These are phyloP conservation scores for Scleroderma bovista DNA, from an alignment of 768 basidiomycete genomes.

Conservation along the genomic window DNA sequence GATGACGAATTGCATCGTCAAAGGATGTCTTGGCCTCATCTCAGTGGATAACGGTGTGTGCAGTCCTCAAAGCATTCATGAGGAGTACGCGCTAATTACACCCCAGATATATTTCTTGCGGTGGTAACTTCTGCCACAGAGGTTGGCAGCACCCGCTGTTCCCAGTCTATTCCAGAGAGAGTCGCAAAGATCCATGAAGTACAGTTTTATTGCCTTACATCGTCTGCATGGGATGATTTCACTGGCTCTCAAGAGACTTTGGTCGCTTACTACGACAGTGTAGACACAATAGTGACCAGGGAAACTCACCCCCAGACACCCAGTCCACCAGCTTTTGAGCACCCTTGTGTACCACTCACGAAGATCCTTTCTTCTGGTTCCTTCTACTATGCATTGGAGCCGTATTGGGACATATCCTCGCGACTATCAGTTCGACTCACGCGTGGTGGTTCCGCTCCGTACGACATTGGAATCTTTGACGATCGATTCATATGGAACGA, in stretches of 20 bases:
- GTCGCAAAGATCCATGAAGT: conserved; percentile 86
- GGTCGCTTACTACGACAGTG: conserved; percentile 46
- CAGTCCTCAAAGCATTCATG: conserved; percentile 1
- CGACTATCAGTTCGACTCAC: conserved; percentile 67
- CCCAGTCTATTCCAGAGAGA: conserved; percentile 51
- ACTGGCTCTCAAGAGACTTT: conserved; percentile 46
- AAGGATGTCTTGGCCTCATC: conserved; percentile 83
- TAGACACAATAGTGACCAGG: conserved; percentile 40
- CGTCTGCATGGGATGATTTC: conserved; percentile 79
- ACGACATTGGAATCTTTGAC: conserved; percentile 63
- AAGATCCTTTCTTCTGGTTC: conserved; percentile 89
- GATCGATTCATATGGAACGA: conserved; percentile 95
- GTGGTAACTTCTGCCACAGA: conserved; percentile 73
- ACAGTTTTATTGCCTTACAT: conserved; percentile 82
- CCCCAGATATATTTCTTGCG: conserved; percentile 77
- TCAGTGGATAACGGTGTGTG: conserved; percentile 61
- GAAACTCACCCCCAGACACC: conserved; percentile 41
- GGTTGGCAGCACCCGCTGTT: conserved; percentile 65
- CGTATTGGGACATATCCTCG: conserved; percentile 87
- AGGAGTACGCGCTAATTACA: conserved; percentile 4
- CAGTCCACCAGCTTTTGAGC: conserved; percentile 62
- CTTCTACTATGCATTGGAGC: conserved; percentile 86
- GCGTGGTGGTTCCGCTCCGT: conserved; percentile 38
- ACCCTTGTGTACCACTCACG: conserved; percentile 84
- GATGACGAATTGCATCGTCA: conserved; percentile 65